Evolutionary conservation across 352 stramenopile genomes (phyloP).

Genomic region (Phytophthora idaei): DNA sequence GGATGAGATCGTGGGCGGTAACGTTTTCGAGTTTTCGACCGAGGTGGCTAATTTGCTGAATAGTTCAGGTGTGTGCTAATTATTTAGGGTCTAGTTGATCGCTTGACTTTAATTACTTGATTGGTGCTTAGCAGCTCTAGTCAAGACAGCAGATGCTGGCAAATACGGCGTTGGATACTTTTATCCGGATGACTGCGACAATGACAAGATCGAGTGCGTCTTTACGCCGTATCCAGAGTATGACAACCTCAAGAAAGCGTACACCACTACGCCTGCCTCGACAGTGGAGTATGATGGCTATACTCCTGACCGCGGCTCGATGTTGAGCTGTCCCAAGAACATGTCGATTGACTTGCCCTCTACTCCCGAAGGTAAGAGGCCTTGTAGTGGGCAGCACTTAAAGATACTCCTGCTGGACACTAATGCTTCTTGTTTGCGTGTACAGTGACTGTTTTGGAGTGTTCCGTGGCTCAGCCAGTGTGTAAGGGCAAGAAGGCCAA

Average conservation of each 20-base stretch:
- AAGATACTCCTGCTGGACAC: no score
- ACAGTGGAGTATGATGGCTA: slow-evolving; percentile 47
- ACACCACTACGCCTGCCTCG: slow-evolving; percentile 53
- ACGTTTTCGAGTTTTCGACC: slow-evolving; percentile 79
- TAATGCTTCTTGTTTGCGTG: not conserved
- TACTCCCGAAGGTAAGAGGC: slow-evolving; percentile 32
- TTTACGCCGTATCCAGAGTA: slow-evolving; percentile 67
- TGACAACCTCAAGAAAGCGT: slow-evolving; percentile 54
- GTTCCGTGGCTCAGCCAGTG: slow-evolving; percentile 38
- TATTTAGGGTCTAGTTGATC: not conserved
- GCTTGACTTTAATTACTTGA: not conserved
- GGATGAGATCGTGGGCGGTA: slow-evolving; percentile 65
- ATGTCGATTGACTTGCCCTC: slow-evolving; percentile 36
- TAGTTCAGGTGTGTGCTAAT: slow-evolving; percentile 23
- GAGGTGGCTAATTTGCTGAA: slow-evolving; percentile 58
- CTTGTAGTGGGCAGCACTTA: not conserved
- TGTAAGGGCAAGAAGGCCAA: slow-evolving; percentile 47
- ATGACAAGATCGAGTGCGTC: slow-evolving; percentile 48
- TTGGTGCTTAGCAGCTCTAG: slow-evolving; percentile 1
- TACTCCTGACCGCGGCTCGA: slow-evolving; percentile 35
- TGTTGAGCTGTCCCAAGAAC: slow-evolving; percentile 46
- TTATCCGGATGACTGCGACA: slow-evolving; percentile 60
- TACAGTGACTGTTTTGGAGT: slow-evolving; percentile 36
- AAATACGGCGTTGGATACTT: slow-evolving; percentile 76
- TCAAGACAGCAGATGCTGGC: slow-evolving; percentile 53